Percentiles rank a stretch among this genome's conserved stretches.
These are phyloP conservation scores for Aspergillus sp. DNA, from an alignment of 2,329 filamentous ascomycete genomes.

Conservation along the genomic window DNA sequence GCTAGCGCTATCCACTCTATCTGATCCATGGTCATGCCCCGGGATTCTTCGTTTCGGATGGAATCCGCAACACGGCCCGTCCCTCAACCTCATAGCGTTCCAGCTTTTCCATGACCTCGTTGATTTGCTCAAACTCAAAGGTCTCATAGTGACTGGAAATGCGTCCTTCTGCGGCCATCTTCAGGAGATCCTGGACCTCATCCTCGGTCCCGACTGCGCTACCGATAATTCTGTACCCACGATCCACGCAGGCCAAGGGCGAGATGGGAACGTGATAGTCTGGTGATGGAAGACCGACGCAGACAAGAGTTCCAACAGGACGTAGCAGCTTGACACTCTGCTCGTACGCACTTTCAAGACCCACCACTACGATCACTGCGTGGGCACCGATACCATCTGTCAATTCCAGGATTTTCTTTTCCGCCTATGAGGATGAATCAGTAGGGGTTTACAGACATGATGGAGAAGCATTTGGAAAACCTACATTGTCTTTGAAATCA, in stretches of 20 bases:
- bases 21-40: background rate
- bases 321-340: constrained; percentile 31
- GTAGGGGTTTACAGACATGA: too few species aligned
- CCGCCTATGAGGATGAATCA: too few species aligned
- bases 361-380: constrained; percentile 36
- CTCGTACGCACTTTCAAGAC: constrained; percentile 31
- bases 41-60: constrained; percentile 10
- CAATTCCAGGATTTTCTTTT: constrained; percentile 5
- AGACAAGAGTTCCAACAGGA: constrained; percentile 36
- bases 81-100: constrained; percentile 19
- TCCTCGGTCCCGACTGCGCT: constrained; percentile 32
- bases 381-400: constrained; percentile 36
- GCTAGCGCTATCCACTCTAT: too few species aligned
- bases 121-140: constrained; percentile 18
- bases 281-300: constrained; percentile 34
- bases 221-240: constrained; percentile 26
- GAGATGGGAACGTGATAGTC: constrained; percentile 37
- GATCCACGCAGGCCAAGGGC: constrained; percentile 35
- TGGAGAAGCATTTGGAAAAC: background rate
- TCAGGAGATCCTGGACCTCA: constrained; percentile 37
- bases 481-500: constrained; percentile 22
- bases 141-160: constrained; percentile 19
- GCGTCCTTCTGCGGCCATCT: constrained; percentile 30
- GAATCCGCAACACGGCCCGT: constrained; percentile 23
- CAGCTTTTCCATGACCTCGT: constrained; percentile 18